A percentile compares a stretch with the other conserved stretches of the same genome.
These are phyloP conservation scores for Cyberlindnera xishuangbannaensis DNA, from an alignment of 805 yeast species.

Conservation along the genomic window DNA sequence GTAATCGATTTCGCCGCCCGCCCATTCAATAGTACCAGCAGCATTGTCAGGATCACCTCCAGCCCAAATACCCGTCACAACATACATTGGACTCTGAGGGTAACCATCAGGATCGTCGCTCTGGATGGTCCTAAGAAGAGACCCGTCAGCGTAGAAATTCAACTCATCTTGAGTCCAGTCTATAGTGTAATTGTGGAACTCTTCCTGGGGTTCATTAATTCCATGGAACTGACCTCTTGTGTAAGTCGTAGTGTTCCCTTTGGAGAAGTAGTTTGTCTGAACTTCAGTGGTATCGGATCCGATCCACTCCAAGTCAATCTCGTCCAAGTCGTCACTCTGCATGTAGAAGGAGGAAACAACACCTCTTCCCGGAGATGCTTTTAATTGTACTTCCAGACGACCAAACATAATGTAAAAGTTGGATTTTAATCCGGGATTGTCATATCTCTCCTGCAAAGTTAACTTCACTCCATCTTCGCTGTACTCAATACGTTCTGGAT, in stretches of 20 bases:
- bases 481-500: conserved; percentile 40
- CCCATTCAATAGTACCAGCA: conserved; percentile 74
- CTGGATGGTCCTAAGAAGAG: conserved; percentile 54
- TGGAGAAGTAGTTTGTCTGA: conserved; percentile 75
- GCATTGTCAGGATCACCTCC: conserved; percentile 69
- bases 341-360: conserved; percentile 75
- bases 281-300: conserved; percentile 74
- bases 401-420: conserved; percentile 88
- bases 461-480: conserved; percentile 55
- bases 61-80: conserved; percentile 71
- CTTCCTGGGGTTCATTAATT: conserved; percentile 49
- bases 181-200: conserved; percentile 71
- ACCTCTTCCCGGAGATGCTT: conserved; percentile 76
- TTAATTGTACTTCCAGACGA: conserved; percentile 61
- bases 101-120: conserved; percentile 58
- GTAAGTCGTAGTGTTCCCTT: conserved; percentile 72
- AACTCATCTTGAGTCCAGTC: conserved; percentile 73
- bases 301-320: conserved; percentile 82
- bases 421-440: conserved; percentile 74
- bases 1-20: conserved; percentile 71
- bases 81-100: conserved; percentile 87
- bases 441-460: conserved; percentile 55
- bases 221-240: conserved; percentile 73
- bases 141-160: conserved; percentile 72
- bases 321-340: conserved; percentile 83